Evolutionary conservation across 306 rosid species (phyloP).

Genomic region (Hylodesmum podocarpum): DNA sequence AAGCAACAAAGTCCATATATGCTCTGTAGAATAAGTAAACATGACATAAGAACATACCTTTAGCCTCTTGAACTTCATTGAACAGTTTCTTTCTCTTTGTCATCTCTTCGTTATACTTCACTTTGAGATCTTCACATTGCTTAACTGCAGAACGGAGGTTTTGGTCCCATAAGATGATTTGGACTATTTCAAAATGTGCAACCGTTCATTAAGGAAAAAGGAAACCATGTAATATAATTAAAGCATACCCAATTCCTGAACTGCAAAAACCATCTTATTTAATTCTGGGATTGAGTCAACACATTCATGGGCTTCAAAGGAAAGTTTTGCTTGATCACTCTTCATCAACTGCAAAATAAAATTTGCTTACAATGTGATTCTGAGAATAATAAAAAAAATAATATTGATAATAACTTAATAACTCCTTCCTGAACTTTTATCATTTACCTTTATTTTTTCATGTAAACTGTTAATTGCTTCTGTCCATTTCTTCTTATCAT

Average conservation of each 20-base stretch:
- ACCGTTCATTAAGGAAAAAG: slow-evolving; percentile 1
- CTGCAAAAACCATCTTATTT: slow-evolving; percentile 82
- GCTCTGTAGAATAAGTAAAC: slow-evolving; percentile 1
- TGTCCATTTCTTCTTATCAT: slow-evolving; percentile 66
- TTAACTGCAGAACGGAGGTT: slow-evolving; percentile 51
- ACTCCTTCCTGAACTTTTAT: slow-evolving; percentile 2
- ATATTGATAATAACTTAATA: background rate
- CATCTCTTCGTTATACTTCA: slow-evolving; percentile 80
- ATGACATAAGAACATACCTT: slow-evolving; percentile 51
- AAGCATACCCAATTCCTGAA: slow-evolving; percentile 71
- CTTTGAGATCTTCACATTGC: slow-evolving; percentile 87
- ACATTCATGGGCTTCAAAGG: slow-evolving; percentile 75
- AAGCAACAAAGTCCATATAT: background rate
- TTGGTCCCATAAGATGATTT: slow-evolving; percentile 24
- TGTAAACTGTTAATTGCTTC: slow-evolving; percentile 56
- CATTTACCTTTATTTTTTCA: slow-evolving; percentile 58
- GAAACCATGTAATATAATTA: slow-evolving; percentile 10
- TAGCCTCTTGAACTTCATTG: slow-evolving; percentile 90
- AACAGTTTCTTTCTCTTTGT: slow-evolving; percentile 71
- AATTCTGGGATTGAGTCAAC: slow-evolving; percentile 81
- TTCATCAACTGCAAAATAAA: slow-evolving; percentile 70
- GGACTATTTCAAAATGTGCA: slow-evolving; percentile 8
- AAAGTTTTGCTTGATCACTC: slow-evolving; percentile 61
- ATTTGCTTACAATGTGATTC: background rate
- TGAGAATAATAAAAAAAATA: background rate